Percentiles rank a stretch among this genome's conserved stretches.
Conservation (phyloP, 176 grass and related monocot genomes). For the Oryza australiensis region DNA sequence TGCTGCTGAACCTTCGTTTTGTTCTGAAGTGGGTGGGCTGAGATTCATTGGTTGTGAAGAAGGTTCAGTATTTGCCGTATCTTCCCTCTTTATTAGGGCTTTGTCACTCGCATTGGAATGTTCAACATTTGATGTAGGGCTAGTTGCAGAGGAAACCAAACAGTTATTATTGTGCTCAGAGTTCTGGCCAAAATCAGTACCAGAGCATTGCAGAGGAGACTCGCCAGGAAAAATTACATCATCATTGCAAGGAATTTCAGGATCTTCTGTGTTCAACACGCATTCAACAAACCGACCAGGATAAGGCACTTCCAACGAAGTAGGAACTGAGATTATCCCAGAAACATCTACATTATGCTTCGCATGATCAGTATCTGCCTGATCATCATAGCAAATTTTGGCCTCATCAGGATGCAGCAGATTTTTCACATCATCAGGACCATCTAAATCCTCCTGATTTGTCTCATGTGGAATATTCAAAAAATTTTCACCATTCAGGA, state of each 20-base stretch:
- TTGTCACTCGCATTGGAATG: constrained; percentile 38
- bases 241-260: constrained; percentile 71
- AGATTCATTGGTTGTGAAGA: constrained; percentile 21
- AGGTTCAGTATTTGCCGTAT: constrained; percentile 40
- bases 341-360: constrained; percentile 39
- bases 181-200: constrained; percentile 37
- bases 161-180: constrained; percentile 25
- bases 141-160: constrained; percentile 37
- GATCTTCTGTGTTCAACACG: constrained; percentile 57
- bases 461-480: constrained; percentile 58
- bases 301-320: constrained; percentile 41
- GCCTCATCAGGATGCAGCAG: constrained; percentile 24
- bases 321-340: constrained; percentile 40
- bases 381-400: constrained; percentile 50
- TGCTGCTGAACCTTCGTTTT: constrained; percentile 38
- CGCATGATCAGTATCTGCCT: constrained; percentile 30
- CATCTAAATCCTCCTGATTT: constrained; percentile 49
- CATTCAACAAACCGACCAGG: constrained; percentile 37
- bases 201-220: constrained; percentile 22
- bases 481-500: constrained; percentile 63
- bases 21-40: constrained; percentile 46
- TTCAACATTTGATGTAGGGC: constrained; percentile 33
- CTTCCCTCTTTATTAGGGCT: constrained; percentile 49
- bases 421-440: constrained; percentile 42
- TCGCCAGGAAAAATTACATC: constrained; percentile 42